Base-by-base conservation (phyloP, 345 rosid genomes). In the Dovyalis caffra region DNA sequence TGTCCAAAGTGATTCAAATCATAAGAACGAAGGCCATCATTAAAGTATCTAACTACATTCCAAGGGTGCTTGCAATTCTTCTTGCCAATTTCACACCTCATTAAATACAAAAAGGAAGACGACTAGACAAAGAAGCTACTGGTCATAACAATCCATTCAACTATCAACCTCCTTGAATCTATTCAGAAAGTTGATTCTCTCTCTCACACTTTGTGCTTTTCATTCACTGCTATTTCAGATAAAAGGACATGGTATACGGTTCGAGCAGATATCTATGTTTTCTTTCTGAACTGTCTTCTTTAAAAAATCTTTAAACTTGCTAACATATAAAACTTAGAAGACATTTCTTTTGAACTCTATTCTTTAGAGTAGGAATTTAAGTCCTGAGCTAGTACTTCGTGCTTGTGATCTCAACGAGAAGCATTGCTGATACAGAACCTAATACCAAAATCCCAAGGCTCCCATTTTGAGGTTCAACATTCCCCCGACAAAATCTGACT, bases 1-100 rank as follows among this genome's bases (percentile, higher is more conserved):
- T 95, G 95, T 70, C 40, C 74, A 74, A 18, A 64, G 72, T 25
- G 33, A 57, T 63, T 73, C 28, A 43, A n/a, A 70, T 34, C 1
- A 51, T n/a, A 67, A 25, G 43, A 16, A 40, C 76, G 63, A 72
- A 38, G 40, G 35, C 28, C 51, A 40, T 40, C 51, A 45, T 23
- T 70, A 16, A 9, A 10, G n/a, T 45, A 45, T 12, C 43, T 43
- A 64, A 23, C 20, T 25, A 14, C 12, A 31, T 14, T 37, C 12
- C 32, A 67, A 56, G 53, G 21, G 43, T 31, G 25, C 34, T 56
- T 12, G 64, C 5, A 53, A 57, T 67, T 37, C 62, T 72, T 61
- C 53, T 72, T 29, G 16, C 56, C n/a, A 62, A 45, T 26, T 49
- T 45, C 57, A 34, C 37, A 20, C 66, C 29, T 14, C 14, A 15